phyloP scores from a whole-genome alignment of 2,329 filamentous ascomycete genomes.

The Tricladium varicosporioides region DNA sequence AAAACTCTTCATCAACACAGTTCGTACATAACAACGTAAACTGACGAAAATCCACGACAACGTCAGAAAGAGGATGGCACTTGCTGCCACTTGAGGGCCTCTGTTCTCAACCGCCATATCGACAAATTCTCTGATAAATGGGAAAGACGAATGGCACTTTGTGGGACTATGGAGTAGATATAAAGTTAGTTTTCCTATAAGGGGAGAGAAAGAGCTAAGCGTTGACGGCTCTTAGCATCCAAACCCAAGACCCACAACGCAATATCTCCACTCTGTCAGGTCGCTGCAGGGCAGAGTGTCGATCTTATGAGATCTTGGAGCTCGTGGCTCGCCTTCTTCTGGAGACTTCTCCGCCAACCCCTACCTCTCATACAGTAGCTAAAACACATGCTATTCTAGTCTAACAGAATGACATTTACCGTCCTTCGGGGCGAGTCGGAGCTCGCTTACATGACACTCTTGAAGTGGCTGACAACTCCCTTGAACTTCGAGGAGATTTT shows the following conservation, averaged over 20 bases:
- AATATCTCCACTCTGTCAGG: neutral
- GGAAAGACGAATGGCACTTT: no score
- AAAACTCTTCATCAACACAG: slow-evolving; percentile 42
- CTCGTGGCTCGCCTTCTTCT: neutral
- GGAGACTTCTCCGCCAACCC: neutral
- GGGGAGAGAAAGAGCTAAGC: neutral
- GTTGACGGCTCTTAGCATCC: neutral
- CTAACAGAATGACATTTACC: no score
- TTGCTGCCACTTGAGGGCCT: slow-evolving; percentile 19
- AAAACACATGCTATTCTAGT: no score
- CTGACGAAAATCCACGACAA: slow-evolving; percentile 39
- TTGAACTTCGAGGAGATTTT: no score
- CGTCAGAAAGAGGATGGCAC: slow-evolving; percentile 33
- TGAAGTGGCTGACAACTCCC: no score
- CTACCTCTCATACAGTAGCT: neutral
- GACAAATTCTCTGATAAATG: neutral
- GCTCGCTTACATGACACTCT: no score
- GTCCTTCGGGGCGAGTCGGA: no score
- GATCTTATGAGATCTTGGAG: neutral
- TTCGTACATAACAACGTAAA: slow-evolving; percentile 45
- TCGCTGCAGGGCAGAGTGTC: neutral
- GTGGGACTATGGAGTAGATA: no score
- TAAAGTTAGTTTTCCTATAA: no score
- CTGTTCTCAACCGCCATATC: slow-evolving; percentile 17
- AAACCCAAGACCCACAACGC: no score